Conservation (phyloP, 805 yeast genomes). For the Kodamaea leandrae region DNA sequence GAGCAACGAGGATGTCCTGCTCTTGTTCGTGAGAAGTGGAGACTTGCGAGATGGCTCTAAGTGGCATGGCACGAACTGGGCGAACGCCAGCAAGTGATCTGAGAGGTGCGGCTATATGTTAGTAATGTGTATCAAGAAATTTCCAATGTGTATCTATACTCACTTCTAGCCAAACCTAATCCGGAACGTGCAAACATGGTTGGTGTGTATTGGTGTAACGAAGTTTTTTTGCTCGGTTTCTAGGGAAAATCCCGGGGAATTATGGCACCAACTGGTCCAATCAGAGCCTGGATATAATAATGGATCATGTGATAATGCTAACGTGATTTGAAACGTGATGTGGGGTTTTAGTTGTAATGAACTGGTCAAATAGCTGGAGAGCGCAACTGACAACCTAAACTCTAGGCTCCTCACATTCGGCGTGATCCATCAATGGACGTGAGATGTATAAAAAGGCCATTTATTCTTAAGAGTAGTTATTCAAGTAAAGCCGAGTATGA, state of each 20-base stretch:
- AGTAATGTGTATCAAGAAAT: not conserved
- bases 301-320: slow-evolving; percentile 10
- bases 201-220: slow-evolving; percentile 1
- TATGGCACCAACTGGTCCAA: slow-evolving; percentile 11
- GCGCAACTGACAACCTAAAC: too few relatives aligned
- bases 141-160: slow-evolving; percentile 7
- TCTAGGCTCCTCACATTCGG: too few relatives aligned
- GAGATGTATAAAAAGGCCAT: too few relatives aligned
- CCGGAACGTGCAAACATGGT: slow-evolving; percentile 36
- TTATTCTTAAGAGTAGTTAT: too few relatives aligned
- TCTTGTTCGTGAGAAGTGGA: slow-evolving; percentile 61
- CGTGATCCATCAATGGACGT: too few relatives aligned
- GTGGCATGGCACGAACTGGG: slow-evolving; percentile 3
- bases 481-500: too few relatives aligned
- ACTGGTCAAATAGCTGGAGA: too few relatives aligned
- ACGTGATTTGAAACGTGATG: too few relatives aligned
- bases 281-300: slow-evolving; percentile 9
- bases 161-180: slow-evolving; percentile 30
- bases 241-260: slow-evolving; percentile 11
- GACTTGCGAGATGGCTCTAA: slow-evolving; percentile 30
- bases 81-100: slow-evolving; percentile 3
- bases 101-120: not conserved
- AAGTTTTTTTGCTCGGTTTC: slow-evolving; percentile 5
- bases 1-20: slow-evolving; percentile 67
- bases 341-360: too few relatives aligned